Conservation (phyloP, 2,329 filamentous ascomycete genomes). For the Pseudogymnoascus sp. region DNA sequence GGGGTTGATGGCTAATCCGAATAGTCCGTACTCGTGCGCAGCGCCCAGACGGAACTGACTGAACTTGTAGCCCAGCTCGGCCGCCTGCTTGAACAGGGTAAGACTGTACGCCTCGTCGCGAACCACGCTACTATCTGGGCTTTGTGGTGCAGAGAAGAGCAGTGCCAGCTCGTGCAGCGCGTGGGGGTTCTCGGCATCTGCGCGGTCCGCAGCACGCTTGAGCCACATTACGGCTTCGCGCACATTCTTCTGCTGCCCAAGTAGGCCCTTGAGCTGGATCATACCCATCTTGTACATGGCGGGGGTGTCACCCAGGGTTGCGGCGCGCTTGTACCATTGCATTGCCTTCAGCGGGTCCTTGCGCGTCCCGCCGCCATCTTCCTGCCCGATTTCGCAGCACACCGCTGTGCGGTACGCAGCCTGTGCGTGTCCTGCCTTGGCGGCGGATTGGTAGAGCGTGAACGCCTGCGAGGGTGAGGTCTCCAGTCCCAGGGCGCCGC, state of each 20-base stretch:
- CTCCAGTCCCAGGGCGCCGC: slow-evolving; percentile 69
- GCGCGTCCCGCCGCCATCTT: slow-evolving; percentile 87
- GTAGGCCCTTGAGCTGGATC: slow-evolving; percentile 84
- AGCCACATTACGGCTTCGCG: slow-evolving; percentile 87
- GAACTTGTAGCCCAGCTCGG: slow-evolving; percentile 87
- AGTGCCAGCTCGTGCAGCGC: slow-evolving; percentile 81
- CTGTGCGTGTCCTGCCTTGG: slow-evolving; percentile 77
- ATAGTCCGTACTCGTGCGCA: slow-evolving; percentile 79
- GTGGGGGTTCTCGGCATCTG: slow-evolving; percentile 86
- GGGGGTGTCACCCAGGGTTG: slow-evolving; percentile 79
- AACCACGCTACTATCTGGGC: slow-evolving; percentile 60
- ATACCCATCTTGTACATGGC: slow-evolving; percentile 99
- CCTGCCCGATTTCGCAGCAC: slow-evolving; percentile 91
- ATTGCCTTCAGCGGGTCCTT: slow-evolving; percentile 90
- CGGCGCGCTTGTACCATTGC: slow-evolving; percentile 95
- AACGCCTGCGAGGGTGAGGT: slow-evolving; percentile 89
- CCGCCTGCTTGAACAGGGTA: slow-evolving; percentile 77
- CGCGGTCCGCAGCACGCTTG: slow-evolving; percentile 82
- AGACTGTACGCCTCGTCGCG: slow-evolving; percentile 75
- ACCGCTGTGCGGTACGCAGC: slow-evolving; percentile 92
- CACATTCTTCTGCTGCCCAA: slow-evolving; percentile 78
- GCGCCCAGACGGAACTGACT: slow-evolving; percentile 85
- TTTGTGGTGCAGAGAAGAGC: slow-evolving; percentile 54
- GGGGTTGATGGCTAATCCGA: slow-evolving; percentile 77
- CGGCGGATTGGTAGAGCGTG: slow-evolving; percentile 83